Percentiles rank a stretch among this genome's conserved stretches.
phyloP scores from a whole-genome alignment of 2,329 filamentous ascomycete species.

The Calonectria pauciramosa region DNA sequence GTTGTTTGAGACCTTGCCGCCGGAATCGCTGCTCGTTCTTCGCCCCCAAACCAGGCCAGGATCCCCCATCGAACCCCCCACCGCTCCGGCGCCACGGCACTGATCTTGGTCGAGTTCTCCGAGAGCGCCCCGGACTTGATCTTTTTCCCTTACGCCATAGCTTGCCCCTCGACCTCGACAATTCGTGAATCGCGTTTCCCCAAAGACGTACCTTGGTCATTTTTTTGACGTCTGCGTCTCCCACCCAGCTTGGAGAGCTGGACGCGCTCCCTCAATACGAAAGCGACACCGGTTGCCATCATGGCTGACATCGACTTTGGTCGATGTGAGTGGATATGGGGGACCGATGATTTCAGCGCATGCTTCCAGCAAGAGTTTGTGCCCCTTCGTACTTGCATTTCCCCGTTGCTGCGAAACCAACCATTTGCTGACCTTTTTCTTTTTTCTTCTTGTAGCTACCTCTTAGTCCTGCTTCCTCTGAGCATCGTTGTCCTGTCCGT shows the following conservation, averaged over 20 bases:
- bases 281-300: conserved; percentile 37
- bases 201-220: conserved; percentile 20
- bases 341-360: conserved; percentile 72
- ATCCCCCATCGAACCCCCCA: conserved; percentile 35
- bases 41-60: conserved; percentile 32
- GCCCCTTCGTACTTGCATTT: conserved; percentile 13
- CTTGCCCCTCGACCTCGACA: conserved; percentile 20
- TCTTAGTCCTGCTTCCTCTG: conserved; percentile 82
- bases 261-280: conserved; percentile 24
- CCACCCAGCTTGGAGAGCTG: conserved; percentile 33
- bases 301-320: conserved; percentile 61
- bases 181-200: conserved; percentile 16
- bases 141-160: background rate
- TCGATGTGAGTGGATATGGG: conserved; percentile 71
- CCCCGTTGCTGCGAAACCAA: background rate
- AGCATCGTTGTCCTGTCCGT: conserved; percentile 79
- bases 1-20: conserved; percentile 12
- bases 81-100: conserved; percentile 33
- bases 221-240: conserved; percentile 29
- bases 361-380: conserved; percentile 79
- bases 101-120: conserved; percentile 30
- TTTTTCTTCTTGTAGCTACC: conserved; percentile 47
- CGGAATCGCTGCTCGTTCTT: conserved; percentile 29
- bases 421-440: conserved; percentile 30
- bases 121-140: conserved; percentile 5